These are phyloP conservation scores for Tylopilus plumbeoviolaceoides DNA, from an alignment of 768 basidiomycete species.

Conservation along the genomic window DNA sequence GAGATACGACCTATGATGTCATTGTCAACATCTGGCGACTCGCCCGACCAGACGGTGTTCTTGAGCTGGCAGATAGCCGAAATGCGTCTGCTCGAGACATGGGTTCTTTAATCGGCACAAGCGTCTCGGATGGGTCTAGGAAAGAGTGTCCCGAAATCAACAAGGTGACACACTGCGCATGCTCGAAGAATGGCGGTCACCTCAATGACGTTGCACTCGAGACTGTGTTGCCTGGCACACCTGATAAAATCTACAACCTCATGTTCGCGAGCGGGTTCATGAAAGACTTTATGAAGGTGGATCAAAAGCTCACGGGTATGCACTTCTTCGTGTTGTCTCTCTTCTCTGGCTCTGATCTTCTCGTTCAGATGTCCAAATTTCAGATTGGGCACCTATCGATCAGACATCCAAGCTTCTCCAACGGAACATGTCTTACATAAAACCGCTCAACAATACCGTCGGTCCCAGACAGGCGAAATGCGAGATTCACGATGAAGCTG, in stretches of 20 bases:
- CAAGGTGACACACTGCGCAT: slow-evolving; percentile 71
- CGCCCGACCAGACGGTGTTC: slow-evolving; percentile 62
- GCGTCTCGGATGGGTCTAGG: slow-evolving; percentile 14
- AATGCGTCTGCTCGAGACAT: slow-evolving; percentile 18
- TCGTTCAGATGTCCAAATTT: slow-evolving; percentile 81
- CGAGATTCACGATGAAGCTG: slow-evolving; percentile 85
- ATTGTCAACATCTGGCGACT: slow-evolving; percentile 95
- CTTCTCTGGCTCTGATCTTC: background rate
- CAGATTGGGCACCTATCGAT: slow-evolving; percentile 81
- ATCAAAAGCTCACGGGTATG: slow-evolving; percentile 86
- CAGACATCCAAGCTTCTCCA: slow-evolving; percentile 65
- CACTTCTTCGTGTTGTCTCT: background rate
- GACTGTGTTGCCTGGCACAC: slow-evolving; percentile 78
- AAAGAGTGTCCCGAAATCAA: slow-evolving; percentile 18
- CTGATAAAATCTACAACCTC: slow-evolving; percentile 92
- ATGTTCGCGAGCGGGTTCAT: slow-evolving; percentile 96
- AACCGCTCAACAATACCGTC: slow-evolving; percentile 80
- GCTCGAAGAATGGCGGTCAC: slow-evolving; percentile 68
- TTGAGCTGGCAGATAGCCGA: slow-evolving; percentile 24
- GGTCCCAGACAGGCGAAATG: slow-evolving; percentile 96
- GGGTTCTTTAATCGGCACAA: slow-evolving; percentile 10
- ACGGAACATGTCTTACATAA: slow-evolving; percentile 95
- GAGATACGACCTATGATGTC: slow-evolving; percentile 95
- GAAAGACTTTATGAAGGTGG: slow-evolving; percentile 87
- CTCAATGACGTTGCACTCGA: slow-evolving; percentile 74